These are phyloP conservation scores for Chondrus crispus DNA, from an alignment of 23 red algal species.

Conservation along the genomic window DNA sequence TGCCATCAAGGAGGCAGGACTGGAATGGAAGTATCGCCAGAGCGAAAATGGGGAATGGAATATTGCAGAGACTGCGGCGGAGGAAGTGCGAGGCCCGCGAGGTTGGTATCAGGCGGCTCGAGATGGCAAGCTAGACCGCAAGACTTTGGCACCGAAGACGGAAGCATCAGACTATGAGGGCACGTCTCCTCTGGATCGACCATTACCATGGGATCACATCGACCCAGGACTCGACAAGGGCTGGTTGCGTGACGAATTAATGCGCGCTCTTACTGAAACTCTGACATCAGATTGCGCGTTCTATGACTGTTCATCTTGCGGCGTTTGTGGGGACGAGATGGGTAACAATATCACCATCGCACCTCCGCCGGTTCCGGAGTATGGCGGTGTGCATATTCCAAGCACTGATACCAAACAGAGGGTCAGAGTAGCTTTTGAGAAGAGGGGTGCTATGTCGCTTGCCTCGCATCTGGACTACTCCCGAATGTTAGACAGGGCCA, in stretches of 20 bases:
- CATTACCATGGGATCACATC: slow-evolving; percentile 84
- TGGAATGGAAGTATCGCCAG: slow-evolving; percentile 58
- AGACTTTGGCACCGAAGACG: slow-evolving; percentile 28
- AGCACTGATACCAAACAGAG: slow-evolving; percentile 19
- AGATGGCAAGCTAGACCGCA: slow-evolving; percentile 24
- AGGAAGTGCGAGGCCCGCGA: slow-evolving; percentile 54
- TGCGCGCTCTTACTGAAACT: slow-evolving; percentile 57
- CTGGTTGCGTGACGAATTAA: slow-evolving; percentile 80
- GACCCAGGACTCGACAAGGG: slow-evolving; percentile 71
- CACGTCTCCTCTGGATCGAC: slow-evolving; percentile 51
- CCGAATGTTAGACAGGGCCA: slow-evolving; percentile 62
- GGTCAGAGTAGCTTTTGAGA: slow-evolving; percentile 46
- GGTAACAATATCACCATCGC: slow-evolving; percentile 74
- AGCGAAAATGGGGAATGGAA: slow-evolving; percentile 69
- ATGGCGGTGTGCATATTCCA: slow-evolving; percentile 29
- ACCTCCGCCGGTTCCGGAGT: slow-evolving; percentile 35
- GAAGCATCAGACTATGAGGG: background rate
- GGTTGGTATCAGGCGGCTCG: slow-evolving; percentile 61
- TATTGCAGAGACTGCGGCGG: slow-evolving; percentile 32
- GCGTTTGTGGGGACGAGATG: slow-evolving; percentile 58
- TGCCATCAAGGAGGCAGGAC: slow-evolving; percentile 58
- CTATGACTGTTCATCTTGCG: slow-evolving; percentile 59
- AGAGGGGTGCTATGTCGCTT: slow-evolving; percentile 31
- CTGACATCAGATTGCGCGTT: slow-evolving; percentile 83
- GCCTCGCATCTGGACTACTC: slow-evolving; percentile 53